Conservation (phyloP, 371 early-diverging fungal species). For the Blastocladiella emersonii region DNA sequence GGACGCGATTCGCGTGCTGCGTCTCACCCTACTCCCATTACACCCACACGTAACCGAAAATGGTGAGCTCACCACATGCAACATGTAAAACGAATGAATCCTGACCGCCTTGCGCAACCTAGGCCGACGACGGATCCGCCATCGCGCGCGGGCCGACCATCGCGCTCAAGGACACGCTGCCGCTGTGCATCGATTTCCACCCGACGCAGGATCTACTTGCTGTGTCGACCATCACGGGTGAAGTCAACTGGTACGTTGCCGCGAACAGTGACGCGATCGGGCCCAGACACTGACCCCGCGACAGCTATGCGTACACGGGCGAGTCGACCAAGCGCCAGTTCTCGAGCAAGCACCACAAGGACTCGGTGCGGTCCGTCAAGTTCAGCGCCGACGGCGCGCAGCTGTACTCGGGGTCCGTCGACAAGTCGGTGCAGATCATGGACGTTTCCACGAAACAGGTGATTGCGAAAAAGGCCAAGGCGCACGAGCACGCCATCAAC, state of each 20-base stretch:
- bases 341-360: conserved; percentile 48
- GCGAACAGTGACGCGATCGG: no score
- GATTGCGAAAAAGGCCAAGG: conserved; percentile 36
- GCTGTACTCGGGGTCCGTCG: conserved; percentile 64
- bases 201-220: background rate
- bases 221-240: background rate
- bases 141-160: background rate
- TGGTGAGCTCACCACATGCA: no score
- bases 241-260: background rate
- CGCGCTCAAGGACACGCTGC: conserved; percentile 1
- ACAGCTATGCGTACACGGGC: conserved; percentile 27
- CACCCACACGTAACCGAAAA: no score
- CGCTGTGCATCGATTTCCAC: background rate
- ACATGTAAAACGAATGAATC: no score
- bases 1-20: no score
- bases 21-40: no score
- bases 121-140: no score
- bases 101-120: no score
- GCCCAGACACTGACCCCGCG: no score
- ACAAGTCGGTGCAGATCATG: conserved; percentile 54
- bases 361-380: conserved; percentile 65
- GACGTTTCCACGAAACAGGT: conserved; percentile 53
- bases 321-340: conserved; percentile 40
- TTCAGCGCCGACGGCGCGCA: conserved; percentile 57
- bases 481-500: conserved; percentile 75